phyloP scores from a whole-genome alignment of 345 rosid genomes.

The Eucalyptus marginata region DNA sequence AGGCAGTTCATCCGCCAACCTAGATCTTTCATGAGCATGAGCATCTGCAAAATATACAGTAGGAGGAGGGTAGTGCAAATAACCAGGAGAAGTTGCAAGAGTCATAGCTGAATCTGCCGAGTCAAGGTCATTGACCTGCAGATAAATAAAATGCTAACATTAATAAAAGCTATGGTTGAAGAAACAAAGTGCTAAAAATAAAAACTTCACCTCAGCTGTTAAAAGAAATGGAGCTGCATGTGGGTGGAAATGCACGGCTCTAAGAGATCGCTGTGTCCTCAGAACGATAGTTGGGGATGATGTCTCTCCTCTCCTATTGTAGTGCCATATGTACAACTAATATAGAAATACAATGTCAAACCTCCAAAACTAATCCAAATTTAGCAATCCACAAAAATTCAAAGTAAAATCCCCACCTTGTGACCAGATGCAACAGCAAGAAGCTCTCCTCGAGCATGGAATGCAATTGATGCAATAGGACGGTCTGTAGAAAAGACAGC shows the following conservation, averaged over 20 bases:
- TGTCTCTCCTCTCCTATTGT: conserved; percentile 49
- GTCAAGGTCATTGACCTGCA: conserved; percentile 80
- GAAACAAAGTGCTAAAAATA: background rate
- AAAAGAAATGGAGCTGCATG: conserved; percentile 64
- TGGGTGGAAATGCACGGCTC: conserved; percentile 78
- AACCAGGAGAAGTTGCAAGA: conserved; percentile 54
- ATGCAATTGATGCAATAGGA: conserved; percentile 77
- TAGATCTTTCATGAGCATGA: conserved; percentile 27
- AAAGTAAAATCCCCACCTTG: conserved; percentile 31
- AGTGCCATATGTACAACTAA: conserved; percentile 68
- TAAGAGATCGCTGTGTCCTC: conserved; percentile 59
- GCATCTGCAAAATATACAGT: conserved; percentile 43
- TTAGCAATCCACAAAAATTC: background rate
- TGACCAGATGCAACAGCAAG: conserved; percentile 79
- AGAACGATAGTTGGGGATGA: conserved; percentile 48
- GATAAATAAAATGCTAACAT: conserved; percentile 8
- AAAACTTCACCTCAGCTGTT: conserved; percentile 57
- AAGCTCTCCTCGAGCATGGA: conserved; percentile 68
- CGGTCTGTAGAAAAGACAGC: conserved; percentile 28
- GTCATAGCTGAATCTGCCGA: conserved; percentile 58
- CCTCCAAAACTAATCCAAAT: background rate
- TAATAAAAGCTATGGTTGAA: background rate
- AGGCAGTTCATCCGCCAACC: conserved; percentile 44
- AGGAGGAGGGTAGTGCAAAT: conserved; percentile 55
- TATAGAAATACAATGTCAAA: conserved; percentile 2